These are phyloP conservation scores for Rosa chinensis DNA, from an alignment of 306 rosid species.

Conservation along the genomic window DNA sequence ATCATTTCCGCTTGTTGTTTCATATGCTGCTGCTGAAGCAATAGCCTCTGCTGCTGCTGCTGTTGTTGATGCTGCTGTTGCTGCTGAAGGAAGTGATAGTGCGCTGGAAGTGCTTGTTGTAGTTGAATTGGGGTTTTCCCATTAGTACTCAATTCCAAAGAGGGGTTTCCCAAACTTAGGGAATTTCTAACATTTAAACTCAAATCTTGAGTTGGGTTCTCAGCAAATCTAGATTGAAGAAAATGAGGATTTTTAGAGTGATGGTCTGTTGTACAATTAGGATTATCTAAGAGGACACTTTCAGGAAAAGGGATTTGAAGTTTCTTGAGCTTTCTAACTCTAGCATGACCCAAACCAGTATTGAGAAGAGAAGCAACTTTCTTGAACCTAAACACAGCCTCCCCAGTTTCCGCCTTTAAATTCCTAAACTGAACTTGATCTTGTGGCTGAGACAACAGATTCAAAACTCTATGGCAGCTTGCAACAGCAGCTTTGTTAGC, in stretches of 20 bases:
- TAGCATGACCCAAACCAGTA: conserved; percentile 78
- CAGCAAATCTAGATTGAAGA: conserved; percentile 46
- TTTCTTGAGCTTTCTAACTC: conserved; percentile 64
- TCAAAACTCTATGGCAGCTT: conserved; percentile 76
- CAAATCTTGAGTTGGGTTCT: conserved; percentile 57
- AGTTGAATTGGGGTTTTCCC: conserved; percentile 72
- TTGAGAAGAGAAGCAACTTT: conserved; percentile 82
- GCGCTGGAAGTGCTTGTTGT: conserved; percentile 52
- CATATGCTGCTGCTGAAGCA: conserved; percentile 62
- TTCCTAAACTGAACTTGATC: conserved; percentile 62
- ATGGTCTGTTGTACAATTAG: conserved; percentile 43
- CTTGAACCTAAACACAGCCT: conserved; percentile 82
- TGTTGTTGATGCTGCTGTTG: conserved; percentile 40
- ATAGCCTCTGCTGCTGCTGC: conserved; percentile 64
- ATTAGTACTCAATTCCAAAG: conserved; percentile 65
- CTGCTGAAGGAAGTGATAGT: conserved; percentile 64
- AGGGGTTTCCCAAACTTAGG: conserved; percentile 54
- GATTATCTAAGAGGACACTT: conserved; percentile 65
- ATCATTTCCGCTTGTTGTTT: conserved; percentile 76
- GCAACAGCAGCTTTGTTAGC: conserved; percentile 80
- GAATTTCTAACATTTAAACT: conserved; percentile 45
- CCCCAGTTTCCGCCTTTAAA: conserved; percentile 73
- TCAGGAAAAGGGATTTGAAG: conserved; percentile 56
- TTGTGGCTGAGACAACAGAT: conserved; percentile 60
- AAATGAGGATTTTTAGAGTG: conserved; percentile 44